Base-by-base conservation (phyloP, 2,329 filamentous ascomycete genomes). In the Berkeleyomyces basicola region DNA sequence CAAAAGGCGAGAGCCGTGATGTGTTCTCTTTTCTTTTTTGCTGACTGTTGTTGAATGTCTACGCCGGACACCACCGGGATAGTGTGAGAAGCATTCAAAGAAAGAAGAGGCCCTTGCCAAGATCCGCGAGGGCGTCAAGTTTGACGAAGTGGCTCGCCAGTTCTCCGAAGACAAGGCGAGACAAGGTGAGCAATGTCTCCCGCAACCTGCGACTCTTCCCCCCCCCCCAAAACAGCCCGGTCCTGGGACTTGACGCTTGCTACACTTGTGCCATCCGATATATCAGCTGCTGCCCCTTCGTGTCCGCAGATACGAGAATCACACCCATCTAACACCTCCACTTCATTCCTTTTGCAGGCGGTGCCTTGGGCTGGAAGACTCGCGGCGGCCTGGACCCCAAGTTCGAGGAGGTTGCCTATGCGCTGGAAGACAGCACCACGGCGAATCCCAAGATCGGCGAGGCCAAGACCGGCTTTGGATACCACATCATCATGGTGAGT, bases 131-230 rank as follows among this genome's bases (percentile, higher is more conserved):
- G 85, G 86, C 1, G 78, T 77, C 59, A 88, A 86, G 68, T 91
- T 90, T 69, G 86, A 90, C 68, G 83, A 87, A 58, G 86, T 90
- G 4, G 87, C 87, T 7, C 76, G 81, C 61, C 81, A 84, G 67
- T 87, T 82, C 69, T 88, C 84, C 0, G 87, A 90, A 72, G 87
- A 91, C 71, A 90, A 91, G 74, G 86, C 86, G 3, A 77, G 83
- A 65, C 78, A 82, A 72, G 85, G 81, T 82, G 68, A 58, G 23
- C 23, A 23, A 23, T 23, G 23, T 23, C 23, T 23, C 2, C 23
- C 2, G 23, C 23, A 23, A 23, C 23, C 23, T 23, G 23, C 23
- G 23, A 23, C 23, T 23, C 23, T 23, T 2, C 23, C 23, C 23
- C 23, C 23, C n/a, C n/a, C n/a, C n/a, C n/a, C n/a, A n/a, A n/a